Evolutionary conservation across 176 grass and related monocot genomes (phyloP).

Genomic region (Ensete ventricosum): DNA sequence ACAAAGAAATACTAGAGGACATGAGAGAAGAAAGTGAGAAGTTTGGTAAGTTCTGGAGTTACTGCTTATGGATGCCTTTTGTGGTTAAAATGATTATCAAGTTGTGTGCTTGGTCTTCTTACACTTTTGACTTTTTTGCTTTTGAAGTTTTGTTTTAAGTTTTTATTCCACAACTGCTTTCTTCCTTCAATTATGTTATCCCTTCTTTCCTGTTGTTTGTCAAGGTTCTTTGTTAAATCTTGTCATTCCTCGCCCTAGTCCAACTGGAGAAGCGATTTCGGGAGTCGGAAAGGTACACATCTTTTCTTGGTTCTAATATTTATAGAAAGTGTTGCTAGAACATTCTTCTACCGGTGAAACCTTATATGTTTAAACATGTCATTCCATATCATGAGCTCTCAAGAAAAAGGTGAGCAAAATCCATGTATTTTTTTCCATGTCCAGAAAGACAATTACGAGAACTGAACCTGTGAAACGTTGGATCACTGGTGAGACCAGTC

Average conservation of each 20-base stretch:
- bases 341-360: no score
- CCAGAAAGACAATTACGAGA: no score
- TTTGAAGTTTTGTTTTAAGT: not conserved
- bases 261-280: constrained; percentile 16
- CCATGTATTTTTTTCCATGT: no score
- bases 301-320: not conserved
- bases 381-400: no score
- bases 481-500: no score
- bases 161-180: no score
- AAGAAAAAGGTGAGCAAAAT: no score
- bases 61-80: not conserved
- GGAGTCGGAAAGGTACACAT: constrained; percentile 22
- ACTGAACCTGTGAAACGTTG: no score
- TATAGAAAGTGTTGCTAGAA: not conserved
- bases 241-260: constrained; percentile 20
- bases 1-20: constrained; percentile 28
- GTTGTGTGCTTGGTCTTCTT: not conserved
- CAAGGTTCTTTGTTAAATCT: constrained; percentile 21
- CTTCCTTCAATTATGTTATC: not conserved
- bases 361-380: no score
- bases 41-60: constrained; percentile 20
- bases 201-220: not conserved
- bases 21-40: constrained; percentile 31
- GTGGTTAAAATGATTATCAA: not conserved
- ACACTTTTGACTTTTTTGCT: not conserved